Conservation (phyloP, 2,329 filamentous ascomycete genomes). For the Neurospora sp. region DNA sequence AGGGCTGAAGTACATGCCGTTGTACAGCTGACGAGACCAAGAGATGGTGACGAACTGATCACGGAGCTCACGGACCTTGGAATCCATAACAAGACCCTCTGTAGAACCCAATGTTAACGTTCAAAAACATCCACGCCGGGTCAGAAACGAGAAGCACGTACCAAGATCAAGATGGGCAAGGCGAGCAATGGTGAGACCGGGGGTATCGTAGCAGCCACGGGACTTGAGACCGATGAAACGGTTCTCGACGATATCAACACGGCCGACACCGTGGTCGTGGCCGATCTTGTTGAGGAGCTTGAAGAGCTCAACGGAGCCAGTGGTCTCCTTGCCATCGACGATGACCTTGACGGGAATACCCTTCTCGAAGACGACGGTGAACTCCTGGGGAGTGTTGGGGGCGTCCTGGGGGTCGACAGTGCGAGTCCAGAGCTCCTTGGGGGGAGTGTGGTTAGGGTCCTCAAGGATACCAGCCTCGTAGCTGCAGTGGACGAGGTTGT, state of each 20-base stretch:
- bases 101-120: not conserved
- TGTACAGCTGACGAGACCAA: slow-evolving; percentile 37
- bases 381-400: slow-evolving; percentile 60
- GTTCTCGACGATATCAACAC: slow-evolving; percentile 78
- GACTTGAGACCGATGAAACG: slow-evolving; percentile 64
- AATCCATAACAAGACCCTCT: slow-evolving; percentile 40
- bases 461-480: slow-evolving; percentile 75
- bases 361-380: slow-evolving; percentile 60
- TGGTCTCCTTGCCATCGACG: slow-evolving; percentile 66
- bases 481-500: slow-evolving; percentile 63
- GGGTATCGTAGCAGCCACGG: slow-evolving; percentile 71
- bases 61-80: slow-evolving; percentile 46
- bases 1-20: slow-evolving; percentile 24
- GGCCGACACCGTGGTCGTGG: slow-evolving; percentile 62
- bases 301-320: slow-evolving; percentile 65
- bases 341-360: slow-evolving; percentile 63
- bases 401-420: slow-evolving; percentile 60
- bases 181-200: slow-evolving; percentile 33
- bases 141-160: not conserved
- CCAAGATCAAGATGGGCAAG: slow-evolving; percentile 37
- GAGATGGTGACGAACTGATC: slow-evolving; percentile 47
- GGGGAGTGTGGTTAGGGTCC: slow-evolving; percentile 53
- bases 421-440: slow-evolving; percentile 73
- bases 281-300: slow-evolving; percentile 62
- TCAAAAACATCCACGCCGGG: not conserved